phyloP scores from a whole-genome alignment of 2,329 filamentous ascomycete genomes.

The Curvularia lunata region DNA sequence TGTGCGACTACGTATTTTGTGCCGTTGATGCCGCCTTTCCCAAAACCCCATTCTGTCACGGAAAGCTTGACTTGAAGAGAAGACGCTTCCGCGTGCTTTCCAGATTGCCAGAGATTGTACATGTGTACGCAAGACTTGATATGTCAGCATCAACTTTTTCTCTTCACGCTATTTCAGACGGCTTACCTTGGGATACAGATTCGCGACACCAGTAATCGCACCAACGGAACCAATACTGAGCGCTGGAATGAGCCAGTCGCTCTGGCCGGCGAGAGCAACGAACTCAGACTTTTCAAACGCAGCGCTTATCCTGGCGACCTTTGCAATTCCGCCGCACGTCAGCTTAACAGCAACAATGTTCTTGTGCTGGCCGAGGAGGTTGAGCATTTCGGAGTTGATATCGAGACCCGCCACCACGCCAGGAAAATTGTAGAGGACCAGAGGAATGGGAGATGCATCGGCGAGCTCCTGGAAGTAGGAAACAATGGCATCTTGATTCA shows the following conservation, averaged over 20 bases:
- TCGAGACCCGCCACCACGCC: conserved; percentile 53
- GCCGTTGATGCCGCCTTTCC: conserved; percentile 65
- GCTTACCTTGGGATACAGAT: conserved; percentile 62
- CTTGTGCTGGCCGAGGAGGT: conserved; percentile 43
- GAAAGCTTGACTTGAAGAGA: conserved; percentile 60
- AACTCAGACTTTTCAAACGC: conserved; percentile 48
- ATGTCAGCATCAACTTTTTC: conserved; percentile 10
- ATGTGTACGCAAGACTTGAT: conserved; percentile 52
- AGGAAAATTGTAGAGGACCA: conserved; percentile 59
- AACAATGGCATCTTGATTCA: conserved; percentile 46
- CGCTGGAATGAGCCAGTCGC: conserved; percentile 60
- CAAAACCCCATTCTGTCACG: conserved; percentile 63
- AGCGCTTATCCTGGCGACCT: conserved; percentile 51
- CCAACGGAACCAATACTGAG: conserved; percentile 65
- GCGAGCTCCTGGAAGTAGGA: conserved; percentile 48
- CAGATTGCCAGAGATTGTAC: conserved; percentile 58
- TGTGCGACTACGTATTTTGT: conserved; percentile 66
- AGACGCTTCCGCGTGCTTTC: conserved; percentile 57
- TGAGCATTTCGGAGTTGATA: conserved; percentile 52
- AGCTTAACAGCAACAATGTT: conserved; percentile 51
- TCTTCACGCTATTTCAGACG: background rate
- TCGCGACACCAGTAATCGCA: conserved; percentile 68
- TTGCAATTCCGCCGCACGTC: conserved; percentile 51
- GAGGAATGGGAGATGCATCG: conserved; percentile 50
- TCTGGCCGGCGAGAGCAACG: conserved; percentile 52